Conservation (phyloP, 2,329 filamentous ascomycete species). For the Macrophomina phaseolina region DNA sequence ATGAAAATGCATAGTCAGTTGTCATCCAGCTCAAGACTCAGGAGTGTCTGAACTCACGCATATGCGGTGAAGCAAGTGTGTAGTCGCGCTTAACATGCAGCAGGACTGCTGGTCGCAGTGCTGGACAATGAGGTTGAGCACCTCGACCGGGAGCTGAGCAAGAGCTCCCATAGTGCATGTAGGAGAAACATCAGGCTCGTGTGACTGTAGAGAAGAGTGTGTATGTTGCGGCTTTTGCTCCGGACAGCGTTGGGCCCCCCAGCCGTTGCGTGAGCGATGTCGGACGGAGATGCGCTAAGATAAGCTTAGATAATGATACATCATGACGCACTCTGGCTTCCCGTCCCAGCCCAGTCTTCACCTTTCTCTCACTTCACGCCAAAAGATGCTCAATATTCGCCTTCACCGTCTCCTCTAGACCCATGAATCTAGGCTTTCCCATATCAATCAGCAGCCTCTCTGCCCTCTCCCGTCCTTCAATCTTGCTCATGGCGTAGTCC, state of each 20-base stretch:
- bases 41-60: background rate
- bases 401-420: conserved; percentile 17
- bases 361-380: background rate
- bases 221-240: background rate
- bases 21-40: no score
- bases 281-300: conserved; percentile 6
- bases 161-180: background rate
- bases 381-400: background rate
- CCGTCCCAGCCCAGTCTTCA: background rate
- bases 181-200: background rate
- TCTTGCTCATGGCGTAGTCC: background rate
- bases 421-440: conserved; percentile 1
- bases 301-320: conserved; percentile 5
- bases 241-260: background rate
- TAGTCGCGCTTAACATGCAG: background rate
- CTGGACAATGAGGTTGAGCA: conserved; percentile 1
- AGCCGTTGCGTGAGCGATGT: background rate
- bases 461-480: background rate
- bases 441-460: conserved; percentile 9
- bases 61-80: background rate
- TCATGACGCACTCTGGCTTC: background rate
- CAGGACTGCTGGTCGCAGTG: conserved; percentile 2
- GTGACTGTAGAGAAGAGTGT: background rate
- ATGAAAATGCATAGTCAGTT: background rate
- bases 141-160: background rate